These are phyloP conservation scores for Pleodorina starrii DNA, from an alignment of 139 green algal genomes.

Conservation along the genomic window DNA sequence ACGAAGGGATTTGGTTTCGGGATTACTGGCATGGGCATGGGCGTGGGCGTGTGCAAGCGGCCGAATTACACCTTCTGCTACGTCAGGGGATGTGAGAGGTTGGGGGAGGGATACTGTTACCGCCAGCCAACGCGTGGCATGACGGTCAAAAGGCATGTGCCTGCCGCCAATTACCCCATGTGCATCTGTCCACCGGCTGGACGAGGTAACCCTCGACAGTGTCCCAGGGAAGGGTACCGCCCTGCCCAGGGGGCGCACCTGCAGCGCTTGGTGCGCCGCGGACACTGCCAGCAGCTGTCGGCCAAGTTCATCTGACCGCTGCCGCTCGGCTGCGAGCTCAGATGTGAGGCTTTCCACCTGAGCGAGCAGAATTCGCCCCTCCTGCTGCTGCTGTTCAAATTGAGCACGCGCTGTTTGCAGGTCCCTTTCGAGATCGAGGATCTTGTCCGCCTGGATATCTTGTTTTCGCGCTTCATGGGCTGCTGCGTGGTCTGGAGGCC, in stretches of 20 bases:
- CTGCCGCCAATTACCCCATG: too few species aligned
- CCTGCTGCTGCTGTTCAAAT: not conserved
- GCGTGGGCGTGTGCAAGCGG: too few species aligned
- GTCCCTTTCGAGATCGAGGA: slow-evolving; percentile 2
- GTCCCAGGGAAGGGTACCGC: too few species aligned
- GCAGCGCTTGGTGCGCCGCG: slow-evolving; percentile 1
- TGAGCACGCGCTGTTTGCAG: not conserved
- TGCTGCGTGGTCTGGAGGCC: not conserved
- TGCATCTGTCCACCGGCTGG: too few species aligned
- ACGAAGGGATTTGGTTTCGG: too few species aligned
- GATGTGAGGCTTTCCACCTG: not conserved
- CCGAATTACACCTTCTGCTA: too few species aligned
- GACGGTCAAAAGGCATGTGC: too few species aligned
- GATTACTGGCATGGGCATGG: too few species aligned
- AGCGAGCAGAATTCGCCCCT: not conserved
- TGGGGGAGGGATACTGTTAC: too few species aligned
- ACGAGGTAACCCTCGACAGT: too few species aligned
- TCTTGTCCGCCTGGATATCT: not conserved
- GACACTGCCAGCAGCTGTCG: not conserved
- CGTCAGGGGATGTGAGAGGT: too few species aligned
- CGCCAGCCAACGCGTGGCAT: too few species aligned
- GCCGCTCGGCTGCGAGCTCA: slow-evolving; percentile 2
- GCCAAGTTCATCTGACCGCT: not conserved
- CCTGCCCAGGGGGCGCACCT: slow-evolving; percentile 4
- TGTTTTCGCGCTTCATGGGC: not conserved